Conservation (phyloP, 202 grass and related monocot genomes). For the Bolboschoenoplectus hybrid region DNA sequence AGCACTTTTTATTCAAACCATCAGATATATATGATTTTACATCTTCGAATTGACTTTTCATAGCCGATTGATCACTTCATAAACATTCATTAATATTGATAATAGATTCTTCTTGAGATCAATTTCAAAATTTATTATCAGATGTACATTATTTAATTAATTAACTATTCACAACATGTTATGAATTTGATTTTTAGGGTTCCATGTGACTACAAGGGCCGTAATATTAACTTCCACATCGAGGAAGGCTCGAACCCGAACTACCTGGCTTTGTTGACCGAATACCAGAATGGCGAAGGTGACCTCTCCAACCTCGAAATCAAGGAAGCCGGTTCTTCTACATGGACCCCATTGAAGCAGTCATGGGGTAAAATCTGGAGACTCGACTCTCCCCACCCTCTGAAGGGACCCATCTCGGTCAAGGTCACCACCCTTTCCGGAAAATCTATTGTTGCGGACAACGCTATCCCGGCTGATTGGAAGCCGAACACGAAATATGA, state of each 20-base stretch:
- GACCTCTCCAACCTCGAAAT: conserved; percentile 63
- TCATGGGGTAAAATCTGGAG: conserved; percentile 81
- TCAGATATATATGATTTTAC: background rate
- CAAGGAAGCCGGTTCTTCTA: conserved; percentile 47
- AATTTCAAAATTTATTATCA: too few relatives aligned
- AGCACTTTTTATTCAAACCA: background rate
- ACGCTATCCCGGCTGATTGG: conserved; percentile 79
- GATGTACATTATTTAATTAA: background rate
- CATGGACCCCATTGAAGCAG: conserved; percentile 61
- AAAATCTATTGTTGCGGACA: conserved; percentile 50
- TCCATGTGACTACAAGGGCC: conserved; percentile 54
- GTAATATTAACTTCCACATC: conserved; percentile 63
- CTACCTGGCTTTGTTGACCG: conserved; percentile 70
- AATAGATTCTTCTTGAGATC: too few relatives aligned
- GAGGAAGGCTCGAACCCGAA: conserved; percentile 58
- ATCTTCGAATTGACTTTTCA: too few relatives aligned
- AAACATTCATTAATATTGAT: background rate
- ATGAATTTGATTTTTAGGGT: conserved; percentile 46
- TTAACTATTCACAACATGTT: background rate
- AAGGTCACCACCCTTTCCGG: conserved; percentile 55
- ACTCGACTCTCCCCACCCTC: conserved; percentile 45
- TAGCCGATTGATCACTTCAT: too few relatives aligned
- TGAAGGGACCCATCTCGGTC: conserved; percentile 59
- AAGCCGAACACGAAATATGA: conserved; percentile 47
- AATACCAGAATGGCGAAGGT: conserved; percentile 70